phyloP scores from a whole-genome alignment of 2,329 filamentous ascomycete genomes.

The Fusarium mexicanum region DNA sequence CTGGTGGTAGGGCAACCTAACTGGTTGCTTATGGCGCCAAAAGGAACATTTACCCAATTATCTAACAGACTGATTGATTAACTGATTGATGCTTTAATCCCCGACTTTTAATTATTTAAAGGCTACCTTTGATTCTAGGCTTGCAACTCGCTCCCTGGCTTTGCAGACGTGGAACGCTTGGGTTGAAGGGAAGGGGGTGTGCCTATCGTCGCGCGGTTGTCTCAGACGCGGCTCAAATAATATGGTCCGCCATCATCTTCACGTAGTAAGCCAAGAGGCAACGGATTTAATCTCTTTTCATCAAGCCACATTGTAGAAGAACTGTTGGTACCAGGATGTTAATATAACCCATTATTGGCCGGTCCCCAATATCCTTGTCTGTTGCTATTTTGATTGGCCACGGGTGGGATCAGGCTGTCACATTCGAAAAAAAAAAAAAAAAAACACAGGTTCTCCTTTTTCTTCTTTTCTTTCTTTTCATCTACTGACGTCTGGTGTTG shows the following conservation, averaged over 20 bases:
- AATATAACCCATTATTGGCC: neutral
- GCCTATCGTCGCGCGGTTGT: neutral
- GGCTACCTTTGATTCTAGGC: no score
- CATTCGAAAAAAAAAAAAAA: neutral
- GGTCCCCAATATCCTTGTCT: neutral
- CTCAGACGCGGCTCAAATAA: neutral
- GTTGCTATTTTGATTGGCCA: neutral
- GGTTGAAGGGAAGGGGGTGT: rapidly evolving
- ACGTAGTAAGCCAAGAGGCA: neutral
- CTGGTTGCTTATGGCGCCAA: no score
- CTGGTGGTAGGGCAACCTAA: no score
- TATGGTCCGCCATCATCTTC: neutral
- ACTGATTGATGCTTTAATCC: no score
- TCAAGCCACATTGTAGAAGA: neutral
- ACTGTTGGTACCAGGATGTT: neutral
- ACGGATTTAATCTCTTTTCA: neutral
- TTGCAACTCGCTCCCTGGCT: no score
- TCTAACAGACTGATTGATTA: no score
- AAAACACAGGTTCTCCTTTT: neutral
- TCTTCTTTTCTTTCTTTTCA: neutral
- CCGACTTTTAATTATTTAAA: no score
- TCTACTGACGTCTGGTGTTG: neutral
- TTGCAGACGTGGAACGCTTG: rapidly evolving
- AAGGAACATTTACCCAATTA: no score
- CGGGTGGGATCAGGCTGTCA: neutral